Base-by-base conservation (phyloP, 2,329 filamentous ascomycete genomes). In the Monosporascus cannonballus region DNA sequence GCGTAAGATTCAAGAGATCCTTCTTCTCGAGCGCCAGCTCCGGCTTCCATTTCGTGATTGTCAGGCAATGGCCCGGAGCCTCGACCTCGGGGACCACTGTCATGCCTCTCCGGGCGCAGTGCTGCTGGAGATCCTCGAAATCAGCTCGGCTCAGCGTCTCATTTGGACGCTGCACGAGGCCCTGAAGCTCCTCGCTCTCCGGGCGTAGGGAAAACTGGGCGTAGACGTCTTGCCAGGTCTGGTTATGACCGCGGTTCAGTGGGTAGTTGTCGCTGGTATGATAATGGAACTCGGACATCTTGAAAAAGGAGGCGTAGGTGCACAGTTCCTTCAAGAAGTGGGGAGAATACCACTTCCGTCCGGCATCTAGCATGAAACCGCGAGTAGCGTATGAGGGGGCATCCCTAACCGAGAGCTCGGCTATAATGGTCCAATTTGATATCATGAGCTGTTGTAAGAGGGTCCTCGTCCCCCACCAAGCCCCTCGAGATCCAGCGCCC, bases 61-160 rank as follows among this genome's bases (percentile, higher is more conserved):
- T 73, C 4, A 82, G 63, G 30, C 72, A 74, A 54, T 82, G 79
- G 0, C 78, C 78, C 0, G 78, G 78, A 0, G 76, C 72, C 59
- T 82, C 78, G 20, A 82, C 78, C 59, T 81, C 79, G 0, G 78
- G 78, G 6, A 81, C 69, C 1, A 82, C 67, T 0, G 78, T 79
- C 2, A 82, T 71, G 14, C 78, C 79, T 3, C 77, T 67, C 1
- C 67, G 59, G 0, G 76, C 78, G 55, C 79, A 81, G 55, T 76
- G 73, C 3, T 61, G 59, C 52, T 81, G 76, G 4, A 82, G 66
- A 8, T 74, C 66, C 25, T 75, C 74, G 48, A 78, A 79, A 17
- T 78, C 73, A 2, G 60, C 58, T 3, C 70, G 65, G 2, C 69
- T 71, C 17, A 77, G 69, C 0, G 76, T 75, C 54, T 79, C 75